These are phyloP conservation scores for Phialemoniopsis sp. DNA, from an alignment of 2,329 filamentous ascomycete species.

Conservation along the genomic window DNA sequence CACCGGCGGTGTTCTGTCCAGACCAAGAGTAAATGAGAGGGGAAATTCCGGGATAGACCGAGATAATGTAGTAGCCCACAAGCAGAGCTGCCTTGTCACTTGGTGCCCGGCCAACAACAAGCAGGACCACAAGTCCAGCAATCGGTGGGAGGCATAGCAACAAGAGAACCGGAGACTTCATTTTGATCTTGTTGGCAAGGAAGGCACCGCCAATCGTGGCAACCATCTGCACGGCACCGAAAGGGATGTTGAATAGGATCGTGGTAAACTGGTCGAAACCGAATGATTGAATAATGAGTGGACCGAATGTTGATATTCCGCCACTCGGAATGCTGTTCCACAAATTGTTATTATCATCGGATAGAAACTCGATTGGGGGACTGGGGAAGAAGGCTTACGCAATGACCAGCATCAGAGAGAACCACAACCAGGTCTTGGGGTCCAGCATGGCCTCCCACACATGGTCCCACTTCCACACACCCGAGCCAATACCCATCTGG, in stretches of 20 bases:
- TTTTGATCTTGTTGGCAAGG: slow-evolving; percentile 48
- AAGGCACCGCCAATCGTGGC: slow-evolving; percentile 56
- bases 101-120: slow-evolving; percentile 40
- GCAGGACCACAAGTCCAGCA: slow-evolving; percentile 53
- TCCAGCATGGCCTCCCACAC: slow-evolving; percentile 46
- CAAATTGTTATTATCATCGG: background rate
- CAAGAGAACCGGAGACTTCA: slow-evolving; percentile 54
- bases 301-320: slow-evolving; percentile 56
- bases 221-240: slow-evolving; percentile 56
- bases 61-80: slow-evolving; percentile 60
- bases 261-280: slow-evolving; percentile 55
- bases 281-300: slow-evolving; percentile 56
- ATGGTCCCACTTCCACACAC: slow-evolving; percentile 66
- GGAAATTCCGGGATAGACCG: slow-evolving; percentile 63
- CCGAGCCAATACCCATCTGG: slow-evolving; percentile 70
- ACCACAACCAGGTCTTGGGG: slow-evolving; percentile 55
- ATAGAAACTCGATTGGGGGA: background rate
- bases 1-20: slow-evolving; percentile 61
- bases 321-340: slow-evolving; percentile 45
- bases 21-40: slow-evolving; percentile 67
- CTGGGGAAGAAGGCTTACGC: slow-evolving; percentile 21
- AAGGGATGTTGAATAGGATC: slow-evolving; percentile 63
- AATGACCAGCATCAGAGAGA: slow-evolving; percentile 50
- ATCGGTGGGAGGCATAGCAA: slow-evolving; percentile 55
- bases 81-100: slow-evolving; percentile 44